Conservation (phyloP, 345 rosid genomes). For the Salix koriyanagi region DNA sequence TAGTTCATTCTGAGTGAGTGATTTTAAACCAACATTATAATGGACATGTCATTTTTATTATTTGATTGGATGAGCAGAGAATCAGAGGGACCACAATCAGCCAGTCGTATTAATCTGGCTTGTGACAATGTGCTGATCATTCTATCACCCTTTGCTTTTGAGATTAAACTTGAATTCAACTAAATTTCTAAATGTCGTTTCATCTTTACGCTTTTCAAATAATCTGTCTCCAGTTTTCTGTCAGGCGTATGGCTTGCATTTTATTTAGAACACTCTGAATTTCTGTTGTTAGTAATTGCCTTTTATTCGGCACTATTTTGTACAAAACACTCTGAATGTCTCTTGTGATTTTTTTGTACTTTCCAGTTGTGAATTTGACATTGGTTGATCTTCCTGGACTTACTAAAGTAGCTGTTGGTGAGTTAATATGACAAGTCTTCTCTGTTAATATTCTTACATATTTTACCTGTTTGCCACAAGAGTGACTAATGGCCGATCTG, state of each 20-base stretch:
- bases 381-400: slow-evolving; percentile 95
- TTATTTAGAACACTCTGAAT: not conserved
- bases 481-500: slow-evolving; percentile 7
- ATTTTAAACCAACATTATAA: not conserved
- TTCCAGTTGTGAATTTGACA: slow-evolving; percentile 90
- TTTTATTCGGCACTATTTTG: not conserved
- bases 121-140: not conserved
- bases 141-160: not conserved
- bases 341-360: slow-evolving; percentile 5
- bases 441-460: not conserved
- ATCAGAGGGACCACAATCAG: not conserved
- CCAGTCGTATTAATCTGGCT: not conserved
- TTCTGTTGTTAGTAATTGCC: not conserved
- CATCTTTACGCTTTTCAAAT: too few relatives aligned
- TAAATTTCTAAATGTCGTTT: not conserved
- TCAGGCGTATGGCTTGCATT: not conserved
- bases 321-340: not conserved
- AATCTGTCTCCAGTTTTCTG: not conserved
- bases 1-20: not conserved
- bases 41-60: not conserved
- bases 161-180: not conserved
- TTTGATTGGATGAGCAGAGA: not conserved
- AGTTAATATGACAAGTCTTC: slow-evolving; percentile 19
- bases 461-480: not conserved
- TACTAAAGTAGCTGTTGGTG: slow-evolving; percentile 96